Base-by-base conservation (phyloP, 441 rosid species). In the Mallotus japonicus region DNA sequence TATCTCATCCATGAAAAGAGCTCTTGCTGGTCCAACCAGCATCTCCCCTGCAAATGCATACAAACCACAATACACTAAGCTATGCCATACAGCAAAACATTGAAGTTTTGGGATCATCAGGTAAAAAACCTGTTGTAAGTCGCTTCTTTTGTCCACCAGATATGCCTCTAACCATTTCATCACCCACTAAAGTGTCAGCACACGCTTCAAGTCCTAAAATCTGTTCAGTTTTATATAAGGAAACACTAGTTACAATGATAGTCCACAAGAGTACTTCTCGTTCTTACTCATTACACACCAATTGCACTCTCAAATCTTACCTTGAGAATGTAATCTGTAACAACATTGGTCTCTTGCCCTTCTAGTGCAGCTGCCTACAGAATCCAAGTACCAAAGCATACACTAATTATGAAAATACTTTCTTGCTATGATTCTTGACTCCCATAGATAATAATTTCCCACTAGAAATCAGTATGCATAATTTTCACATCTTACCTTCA, bases 1-100 rank as follows among this genome's bases (percentile, higher is more conserved):
- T 80, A 91, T 88, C 81, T 91, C 90, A 59, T 91, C 97, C 97
- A 89, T 88, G 62, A 91, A 85, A 42, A 86, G 81, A 49, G 86
- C 87, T 58, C 77, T 85, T 2, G 89, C 88, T 22, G 90, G 91
- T 24, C 94, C 97, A 7, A 85, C 95, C 66, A 91, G 77, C 95
- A 92, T 87, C 77, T 92, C 97, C 24, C 97, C 97, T 87, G 70
- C 66, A 59, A 55, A 56, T 56, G 4, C 60, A 56, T 44, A 0
- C 13, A 44, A 0, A 10, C 9, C 13, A 44, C 49, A 28, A 28
- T 28, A 44, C 49, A 8, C 49, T 44, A 44, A 44, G 11, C 11
- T 44, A 44, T 44, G 12, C 12, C 11, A 44, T 59, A 28, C 22
- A 28, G 19, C 51, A 16, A 16, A 19, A 57, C 22, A 50, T 19